These are phyloP conservation scores for Capsicum baccatum DNA, from an alignment of 257 asterid genomes.

Conservation along the genomic window DNA sequence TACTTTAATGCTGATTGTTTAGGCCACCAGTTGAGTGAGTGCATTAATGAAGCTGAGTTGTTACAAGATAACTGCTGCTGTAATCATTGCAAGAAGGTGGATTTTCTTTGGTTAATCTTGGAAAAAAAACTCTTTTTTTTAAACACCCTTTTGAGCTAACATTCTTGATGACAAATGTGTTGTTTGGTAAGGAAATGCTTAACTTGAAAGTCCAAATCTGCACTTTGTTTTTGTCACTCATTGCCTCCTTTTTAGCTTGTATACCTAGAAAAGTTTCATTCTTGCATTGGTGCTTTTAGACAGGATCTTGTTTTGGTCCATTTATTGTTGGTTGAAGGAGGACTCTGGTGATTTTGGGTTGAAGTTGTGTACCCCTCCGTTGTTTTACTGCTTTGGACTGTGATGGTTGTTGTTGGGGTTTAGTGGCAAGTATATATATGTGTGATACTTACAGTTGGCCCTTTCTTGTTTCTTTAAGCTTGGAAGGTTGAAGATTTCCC, in stretches of 20 bases:
- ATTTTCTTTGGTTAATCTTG: conserved; percentile 1
- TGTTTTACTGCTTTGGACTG: neutral
- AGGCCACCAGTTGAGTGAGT: conserved; percentile 18
- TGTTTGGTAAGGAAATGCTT: neutral
- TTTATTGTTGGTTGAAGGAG: neutral
- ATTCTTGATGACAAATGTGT: neutral
- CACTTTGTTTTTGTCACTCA: conserved; percentile 16
- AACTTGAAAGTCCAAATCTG: neutral
- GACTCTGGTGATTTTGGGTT: conserved; percentile 19
- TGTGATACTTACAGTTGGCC: neutral
- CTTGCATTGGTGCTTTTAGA: neutral
- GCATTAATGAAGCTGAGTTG: conserved; percentile 13
- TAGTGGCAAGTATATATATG: neutral
- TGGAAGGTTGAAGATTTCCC: neutral
- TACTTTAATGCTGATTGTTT: neutral
- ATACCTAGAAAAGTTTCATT: neutral
- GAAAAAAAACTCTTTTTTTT: neutral
- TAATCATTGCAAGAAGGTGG: conserved; percentile 13
- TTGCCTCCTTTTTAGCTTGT: neutral
- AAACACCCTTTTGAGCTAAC: neutral
- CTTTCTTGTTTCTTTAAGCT: neutral
- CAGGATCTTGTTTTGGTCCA: neutral
- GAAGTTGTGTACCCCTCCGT: neutral
- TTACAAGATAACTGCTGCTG: neutral
- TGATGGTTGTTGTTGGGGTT: neutral